Percentiles rank a stretch among this genome's conserved stretches.
phyloP scores from a whole-genome alignment of 129 eudicot genomes.

The Oenanthe sinensis region DNA sequence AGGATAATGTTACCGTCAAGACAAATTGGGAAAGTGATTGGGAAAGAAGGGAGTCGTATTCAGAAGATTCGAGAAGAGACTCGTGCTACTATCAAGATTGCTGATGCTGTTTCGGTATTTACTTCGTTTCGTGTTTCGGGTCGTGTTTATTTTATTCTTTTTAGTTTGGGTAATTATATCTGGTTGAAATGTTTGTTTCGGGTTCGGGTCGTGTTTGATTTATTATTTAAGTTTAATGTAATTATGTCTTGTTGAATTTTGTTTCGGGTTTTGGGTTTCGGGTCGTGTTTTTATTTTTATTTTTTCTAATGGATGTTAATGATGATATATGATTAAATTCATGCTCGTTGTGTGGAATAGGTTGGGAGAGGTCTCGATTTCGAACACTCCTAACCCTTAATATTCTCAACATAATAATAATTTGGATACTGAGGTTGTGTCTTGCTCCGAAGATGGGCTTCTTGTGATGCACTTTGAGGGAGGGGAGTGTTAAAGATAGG shows the following conservation, averaged over 20 bases:
- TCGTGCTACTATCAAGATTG: conserved; percentile 73
- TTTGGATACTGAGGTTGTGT: background rate
- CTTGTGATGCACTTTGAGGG: background rate
- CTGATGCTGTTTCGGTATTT: conserved; percentile 76
- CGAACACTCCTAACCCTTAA: too few species aligned
- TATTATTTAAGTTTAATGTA: background rate
- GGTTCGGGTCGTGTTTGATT: background rate
- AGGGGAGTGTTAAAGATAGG: background rate
- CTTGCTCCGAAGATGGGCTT: background rate
- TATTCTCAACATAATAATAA: too few species aligned
- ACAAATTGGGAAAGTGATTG: conserved; percentile 91
- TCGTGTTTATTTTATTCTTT: background rate
- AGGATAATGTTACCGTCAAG: conserved; percentile 77
- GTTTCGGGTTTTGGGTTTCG: background rate
- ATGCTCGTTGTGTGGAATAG: too few species aligned
- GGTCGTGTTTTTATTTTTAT: too few species aligned
- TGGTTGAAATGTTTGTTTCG: background rate
- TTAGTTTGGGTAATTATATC: background rate
- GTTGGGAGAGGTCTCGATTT: too few species aligned
- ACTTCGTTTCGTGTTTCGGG: background rate
- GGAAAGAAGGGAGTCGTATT: conserved; percentile 71
- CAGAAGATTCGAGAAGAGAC: conserved; percentile 84
- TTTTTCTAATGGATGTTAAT: too few species aligned
- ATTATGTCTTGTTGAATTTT: too few species aligned
- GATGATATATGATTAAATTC: too few species aligned